Evolutionary conservation across 1,284 basidiomycete genomes (phyloP).

Genomic region (Pyrrhoderma noxium): DNA sequence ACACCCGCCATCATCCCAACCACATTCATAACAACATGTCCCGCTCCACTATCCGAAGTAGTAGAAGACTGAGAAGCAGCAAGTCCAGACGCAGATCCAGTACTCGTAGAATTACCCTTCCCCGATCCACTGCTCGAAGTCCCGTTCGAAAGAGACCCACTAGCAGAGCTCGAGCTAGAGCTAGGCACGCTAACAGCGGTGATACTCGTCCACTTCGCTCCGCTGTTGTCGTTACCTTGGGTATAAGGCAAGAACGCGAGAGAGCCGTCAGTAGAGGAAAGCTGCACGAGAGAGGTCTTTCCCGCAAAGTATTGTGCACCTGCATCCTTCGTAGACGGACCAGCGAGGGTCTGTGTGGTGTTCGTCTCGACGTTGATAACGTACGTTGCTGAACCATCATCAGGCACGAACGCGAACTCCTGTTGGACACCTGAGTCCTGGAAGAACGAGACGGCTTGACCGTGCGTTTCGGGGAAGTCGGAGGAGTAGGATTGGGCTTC

Average conservation of each 20-base stretch:
- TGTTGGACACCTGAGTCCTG: conserved; percentile 63
- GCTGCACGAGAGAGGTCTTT: conserved; percentile 65
- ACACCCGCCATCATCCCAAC: neutral
- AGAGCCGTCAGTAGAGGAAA: conserved; percentile 51
- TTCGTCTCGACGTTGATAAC: conserved; percentile 77
- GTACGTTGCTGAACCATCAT: conserved; percentile 73
- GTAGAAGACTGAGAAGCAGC: neutral
- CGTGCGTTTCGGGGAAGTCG: conserved; percentile 67
- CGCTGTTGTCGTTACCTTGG: conserved; percentile 36
- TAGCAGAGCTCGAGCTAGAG: neutral
- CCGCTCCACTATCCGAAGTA: conserved; percentile 1
- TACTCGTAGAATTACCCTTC: neutral
- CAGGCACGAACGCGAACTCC: conserved; percentile 79
- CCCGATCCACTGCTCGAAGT: neutral
- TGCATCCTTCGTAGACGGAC: conserved; percentile 61
- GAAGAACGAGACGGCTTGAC: conserved; percentile 76
- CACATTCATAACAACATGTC: neutral
- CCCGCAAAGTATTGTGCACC: conserved; percentile 69
- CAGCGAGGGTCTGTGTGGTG: conserved; percentile 64
- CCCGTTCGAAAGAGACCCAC: conserved; percentile 13
- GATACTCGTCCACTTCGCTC: conserved; percentile 44
- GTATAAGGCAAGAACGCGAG: conserved; percentile 65
- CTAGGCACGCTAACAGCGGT: conserved; percentile 25
- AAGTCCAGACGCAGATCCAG: neutral
- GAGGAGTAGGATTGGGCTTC: conserved; percentile 56